Conservation (phyloP, 768 basidiomycete genomes). For the Leccinellum luteum region DNA sequence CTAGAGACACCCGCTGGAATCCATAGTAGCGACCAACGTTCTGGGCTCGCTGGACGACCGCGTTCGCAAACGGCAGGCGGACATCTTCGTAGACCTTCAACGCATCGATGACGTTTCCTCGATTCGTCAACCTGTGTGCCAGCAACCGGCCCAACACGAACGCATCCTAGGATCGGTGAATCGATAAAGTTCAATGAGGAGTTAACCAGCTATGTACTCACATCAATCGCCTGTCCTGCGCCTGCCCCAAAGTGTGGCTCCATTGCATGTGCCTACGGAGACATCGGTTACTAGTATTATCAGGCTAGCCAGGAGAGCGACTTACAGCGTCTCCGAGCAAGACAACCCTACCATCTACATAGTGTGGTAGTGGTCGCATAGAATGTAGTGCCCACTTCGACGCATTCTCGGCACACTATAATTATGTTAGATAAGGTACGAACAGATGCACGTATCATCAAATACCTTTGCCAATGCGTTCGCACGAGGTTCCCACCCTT, state of each 20-base stretch:
- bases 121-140: slow-evolving; percentile 19
- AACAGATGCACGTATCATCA: background rate
- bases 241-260: slow-evolving; percentile 46
- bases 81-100: slow-evolving; percentile 33
- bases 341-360: slow-evolving; percentile 38
- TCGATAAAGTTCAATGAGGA: background rate
- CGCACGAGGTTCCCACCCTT: slow-evolving; percentile 22
- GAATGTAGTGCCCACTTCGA: slow-evolving; percentile 45
- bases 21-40: slow-evolving; percentile 23
- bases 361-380: slow-evolving; percentile 38
- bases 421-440: background rate
- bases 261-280: slow-evolving; percentile 43
- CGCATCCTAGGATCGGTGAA: slow-evolving; percentile 22
- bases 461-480: slow-evolving; percentile 11
- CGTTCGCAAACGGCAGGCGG: slow-evolving; percentile 31
- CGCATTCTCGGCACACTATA: slow-evolving; percentile 35
- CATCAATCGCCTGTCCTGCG: slow-evolving; percentile 51
- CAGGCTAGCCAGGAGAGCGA: background rate
- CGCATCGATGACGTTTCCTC: slow-evolving; percentile 24
- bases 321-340: slow-evolving; percentile 51
- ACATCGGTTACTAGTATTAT: slow-evolving; percentile 1
- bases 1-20: slow-evolving; percentile 7
- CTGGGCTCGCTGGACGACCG: slow-evolving; percentile 17
- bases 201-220: slow-evolving; percentile 13
- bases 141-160: slow-evolving; percentile 31